phyloP scores from a whole-genome alignment of 2,329 filamentous ascomycete genomes.

The Metarhizium rileyi region DNA sequence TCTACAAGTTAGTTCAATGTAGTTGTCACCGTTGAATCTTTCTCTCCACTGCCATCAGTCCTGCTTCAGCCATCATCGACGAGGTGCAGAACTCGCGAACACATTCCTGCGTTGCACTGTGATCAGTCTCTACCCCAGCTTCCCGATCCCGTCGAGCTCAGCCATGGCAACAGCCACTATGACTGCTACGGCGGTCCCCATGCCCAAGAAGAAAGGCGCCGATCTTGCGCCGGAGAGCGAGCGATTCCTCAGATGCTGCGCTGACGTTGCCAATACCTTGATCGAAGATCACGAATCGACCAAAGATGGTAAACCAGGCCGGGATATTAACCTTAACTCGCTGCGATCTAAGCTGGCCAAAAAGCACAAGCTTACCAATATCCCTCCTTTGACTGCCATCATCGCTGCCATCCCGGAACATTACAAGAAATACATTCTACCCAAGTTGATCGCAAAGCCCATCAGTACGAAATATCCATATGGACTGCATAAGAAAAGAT shows the following conservation, averaged over 20 bases:
- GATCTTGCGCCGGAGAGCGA: slow-evolving; percentile 89
- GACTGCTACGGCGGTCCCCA: slow-evolving; percentile 50
- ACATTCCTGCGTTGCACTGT: not conserved
- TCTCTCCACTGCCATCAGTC: not conserved
- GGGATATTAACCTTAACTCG: slow-evolving; percentile 87
- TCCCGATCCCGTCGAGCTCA: not conserved
- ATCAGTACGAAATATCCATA: slow-evolving; percentile 48
- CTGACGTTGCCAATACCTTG: slow-evolving; percentile 85
- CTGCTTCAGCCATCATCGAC: not conserved
- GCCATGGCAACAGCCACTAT: slow-evolving; percentile 48
- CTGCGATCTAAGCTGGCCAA: slow-evolving; percentile 80
- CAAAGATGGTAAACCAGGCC: slow-evolving; percentile 63
- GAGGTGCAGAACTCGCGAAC: not conserved
- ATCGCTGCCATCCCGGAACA: slow-evolving; percentile 98
- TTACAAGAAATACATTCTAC: slow-evolving; percentile 98
- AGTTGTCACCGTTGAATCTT: not conserved
- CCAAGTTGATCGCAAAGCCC: slow-evolving; percentile 92
- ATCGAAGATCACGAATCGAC: slow-evolving; percentile 89
- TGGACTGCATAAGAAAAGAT: not conserved
- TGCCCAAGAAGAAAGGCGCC: slow-evolving; percentile 59
- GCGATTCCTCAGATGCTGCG: slow-evolving; percentile 85
- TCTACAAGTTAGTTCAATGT: not conserved
- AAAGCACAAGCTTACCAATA: slow-evolving; percentile 80
- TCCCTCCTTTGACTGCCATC: slow-evolving; percentile 90
- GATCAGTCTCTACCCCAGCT: not conserved